These are phyloP conservation scores for Graphilbum sp. DNA, from an alignment of 2,329 filamentous ascomycete genomes.

Conservation along the genomic window DNA sequence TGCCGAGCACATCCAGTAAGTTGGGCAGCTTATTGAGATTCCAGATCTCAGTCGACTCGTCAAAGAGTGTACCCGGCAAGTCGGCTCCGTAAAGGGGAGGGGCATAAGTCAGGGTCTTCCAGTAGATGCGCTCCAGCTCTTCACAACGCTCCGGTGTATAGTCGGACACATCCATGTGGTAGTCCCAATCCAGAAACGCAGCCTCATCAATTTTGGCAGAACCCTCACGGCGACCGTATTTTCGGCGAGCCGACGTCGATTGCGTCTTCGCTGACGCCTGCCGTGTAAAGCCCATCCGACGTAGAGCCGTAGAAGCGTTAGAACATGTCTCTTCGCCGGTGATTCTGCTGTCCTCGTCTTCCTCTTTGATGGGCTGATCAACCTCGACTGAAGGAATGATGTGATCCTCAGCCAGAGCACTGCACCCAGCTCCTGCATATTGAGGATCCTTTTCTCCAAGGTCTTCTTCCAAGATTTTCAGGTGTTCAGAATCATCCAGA, in stretches of 20 bases:
- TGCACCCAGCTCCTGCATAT: too few relatives aligned
- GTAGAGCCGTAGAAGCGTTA: constrained; percentile 7
- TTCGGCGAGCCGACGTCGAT: constrained; percentile 72
- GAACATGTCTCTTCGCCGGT: constrained; percentile 7
- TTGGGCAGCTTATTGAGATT: constrained; percentile 93
- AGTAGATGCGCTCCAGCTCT: constrained; percentile 87
- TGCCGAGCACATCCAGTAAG: constrained; percentile 80
- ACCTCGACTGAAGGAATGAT: constrained; percentile 31
- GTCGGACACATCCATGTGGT: constrained; percentile 72
- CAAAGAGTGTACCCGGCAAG: constrained; percentile 87
- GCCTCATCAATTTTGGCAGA: constrained; percentile 74
- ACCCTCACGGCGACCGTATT: constrained; percentile 67
- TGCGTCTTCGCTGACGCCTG: constrained; percentile 44
- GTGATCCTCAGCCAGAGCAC: constrained; percentile 10
- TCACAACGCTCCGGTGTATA: constrained; percentile 85
- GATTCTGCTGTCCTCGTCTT: constrained; percentile 29
- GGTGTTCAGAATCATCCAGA: constrained; percentile 3
- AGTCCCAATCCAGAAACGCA: constrained; percentile 82
- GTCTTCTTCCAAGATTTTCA: background rate
- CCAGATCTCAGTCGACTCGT: constrained; percentile 71
- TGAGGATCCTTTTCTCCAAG: constrained; percentile 16
- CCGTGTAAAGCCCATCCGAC: constrained; percentile 32
- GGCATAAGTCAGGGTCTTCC: constrained; percentile 93
- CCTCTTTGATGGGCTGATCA: constrained; percentile 25
- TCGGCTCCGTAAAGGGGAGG: constrained; percentile 92